Base-by-base conservation (phyloP, 2,329 filamentous ascomycete species). In the Sporothrix curviconia region DNA sequence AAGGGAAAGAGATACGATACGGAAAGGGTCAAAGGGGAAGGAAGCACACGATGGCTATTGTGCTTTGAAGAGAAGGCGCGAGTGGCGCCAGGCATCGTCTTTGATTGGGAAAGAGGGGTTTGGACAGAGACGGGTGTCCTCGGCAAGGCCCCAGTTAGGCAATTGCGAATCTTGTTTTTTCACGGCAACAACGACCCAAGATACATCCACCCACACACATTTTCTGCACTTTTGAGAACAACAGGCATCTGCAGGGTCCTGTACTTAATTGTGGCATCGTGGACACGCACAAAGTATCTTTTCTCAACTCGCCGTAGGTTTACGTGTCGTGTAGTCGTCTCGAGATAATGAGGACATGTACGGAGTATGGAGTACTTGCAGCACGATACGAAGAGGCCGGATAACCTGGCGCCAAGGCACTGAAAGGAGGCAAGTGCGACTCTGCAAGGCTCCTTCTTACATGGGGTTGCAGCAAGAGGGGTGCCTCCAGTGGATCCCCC, bases 131-230 rank as follows among this genome's bases (percentile, higher is more conserved):
- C 50, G 55, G 54, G 28, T 37, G 53, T 37, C 24, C 37, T 57
- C 54, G 58, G 58, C 58, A 57, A 17, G 55, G n/a, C 42, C n/a
- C 54, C 9, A 55, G 43, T 44, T 43, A 40, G 54, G 49, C 42
- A 54, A 39, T 25, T 32, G 47, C 42, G 39, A n/a, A 46, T 44
- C 46, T 50, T 32, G 6, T 32, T 32, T 11, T 43, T 24, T 36
- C 15, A 37, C 19, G 37, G 30, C 39, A 37, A 37, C 28, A 42
- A 12, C 4, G 37, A 42, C 14, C 37, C 50, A 17, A 51, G 22
- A 22, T 52, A 19, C 44, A 36, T 3, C n/a, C 17, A 22, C 30
- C 43, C n/a, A 46, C 43, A 46, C 8, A n/a, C 7, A 3, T n/a
- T n/a, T n/a, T n/a, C n/a, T n/a, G n/a, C n/a, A n/a, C n/a, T n/a